Evolutionary conservation across 2,329 filamentous ascomycete species (phyloP).

Genomic region (Sporothrix pseudoabietina): DNA sequence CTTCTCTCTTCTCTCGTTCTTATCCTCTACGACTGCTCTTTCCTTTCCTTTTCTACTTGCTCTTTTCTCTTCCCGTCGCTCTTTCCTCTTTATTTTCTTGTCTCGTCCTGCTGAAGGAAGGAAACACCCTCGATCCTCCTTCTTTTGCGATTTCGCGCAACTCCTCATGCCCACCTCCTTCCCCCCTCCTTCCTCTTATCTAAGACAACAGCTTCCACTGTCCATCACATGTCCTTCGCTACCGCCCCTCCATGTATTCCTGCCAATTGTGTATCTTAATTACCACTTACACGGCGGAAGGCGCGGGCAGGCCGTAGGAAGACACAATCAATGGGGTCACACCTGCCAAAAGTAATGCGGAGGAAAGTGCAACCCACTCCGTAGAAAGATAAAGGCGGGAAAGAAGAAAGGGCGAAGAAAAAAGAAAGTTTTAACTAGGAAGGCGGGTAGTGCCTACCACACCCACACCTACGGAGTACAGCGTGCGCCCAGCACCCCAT

Average conservation of each 20-base stretch:
- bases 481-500: slow-evolving; percentile 5
- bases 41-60: background rate
- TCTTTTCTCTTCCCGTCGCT: background rate
- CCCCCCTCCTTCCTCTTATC: slow-evolving; percentile 17
- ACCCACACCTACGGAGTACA: background rate
- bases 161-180: background rate
- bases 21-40: background rate
- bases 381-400: background rate
- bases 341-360: slow-evolving; percentile 11
- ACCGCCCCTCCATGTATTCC: background rate
- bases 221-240: slow-evolving; percentile 15
- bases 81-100: background rate
- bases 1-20: background rate
- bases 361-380: background rate
- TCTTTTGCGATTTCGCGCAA: background rate
- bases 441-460: slow-evolving; percentile 7
- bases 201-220: background rate
- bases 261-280: background rate
- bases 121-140: background rate
- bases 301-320: background rate
- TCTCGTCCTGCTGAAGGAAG: background rate
- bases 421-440: slow-evolving; percentile 4
- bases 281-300: background rate
- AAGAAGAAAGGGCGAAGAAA: background rate
- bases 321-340: background rate